A percentile compares a stretch with the other conserved stretches of the same genome.
These are phyloP conservation scores for Saussurea involucrata DNA, from an alignment of 129 eudicot genomes.

Conservation along the genomic window DNA sequence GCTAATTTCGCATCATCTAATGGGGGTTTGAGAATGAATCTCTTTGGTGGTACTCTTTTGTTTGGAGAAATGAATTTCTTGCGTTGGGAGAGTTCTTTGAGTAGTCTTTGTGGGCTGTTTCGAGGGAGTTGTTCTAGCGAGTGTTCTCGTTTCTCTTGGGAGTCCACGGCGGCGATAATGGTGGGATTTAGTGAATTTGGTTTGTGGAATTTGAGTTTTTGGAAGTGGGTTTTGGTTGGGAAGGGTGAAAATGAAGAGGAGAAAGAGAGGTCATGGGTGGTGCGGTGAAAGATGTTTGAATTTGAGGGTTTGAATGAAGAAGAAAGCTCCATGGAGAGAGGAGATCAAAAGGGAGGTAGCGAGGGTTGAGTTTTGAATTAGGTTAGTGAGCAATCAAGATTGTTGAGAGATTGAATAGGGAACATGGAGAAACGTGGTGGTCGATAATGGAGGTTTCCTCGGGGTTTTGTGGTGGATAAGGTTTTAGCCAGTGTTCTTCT, in stretches of 20 bases:
- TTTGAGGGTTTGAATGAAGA: constrained; percentile 33
- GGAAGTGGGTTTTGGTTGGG: constrained; percentile 57
- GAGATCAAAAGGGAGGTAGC: neutral
- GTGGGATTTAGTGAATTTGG: constrained; percentile 23
- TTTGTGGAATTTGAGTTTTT: constrained; percentile 27
- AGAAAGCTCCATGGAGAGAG: constrained; percentile 33
- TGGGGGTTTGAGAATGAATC: constrained; percentile 88
- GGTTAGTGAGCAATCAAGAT: constrained; percentile 13
- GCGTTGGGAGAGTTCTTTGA: constrained; percentile 78
- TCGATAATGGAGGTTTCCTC: constrained; percentile 39
- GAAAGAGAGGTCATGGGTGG: constrained; percentile 53
- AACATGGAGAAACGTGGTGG: constrained; percentile 16
- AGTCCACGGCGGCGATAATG: constrained; percentile 54
- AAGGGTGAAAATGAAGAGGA: constrained; percentile 61
- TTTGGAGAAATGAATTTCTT: constrained; percentile 66
- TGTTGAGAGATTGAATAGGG: constrained; percentile 10
- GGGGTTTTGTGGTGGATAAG: constrained; percentile 55
- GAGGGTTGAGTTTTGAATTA: neutral
- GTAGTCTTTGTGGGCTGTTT: constrained; percentile 88
- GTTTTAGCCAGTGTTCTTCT: constrained; percentile 11
- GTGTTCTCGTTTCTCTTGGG: constrained; percentile 33
- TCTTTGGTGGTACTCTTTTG: constrained; percentile 68
- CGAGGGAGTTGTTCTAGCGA: constrained; percentile 47
- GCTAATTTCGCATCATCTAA: constrained; percentile 81
- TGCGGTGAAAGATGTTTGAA: constrained; percentile 54